phyloP scores from a whole-genome alignment of 805 yeast genomes.

The Candida montana region DNA sequence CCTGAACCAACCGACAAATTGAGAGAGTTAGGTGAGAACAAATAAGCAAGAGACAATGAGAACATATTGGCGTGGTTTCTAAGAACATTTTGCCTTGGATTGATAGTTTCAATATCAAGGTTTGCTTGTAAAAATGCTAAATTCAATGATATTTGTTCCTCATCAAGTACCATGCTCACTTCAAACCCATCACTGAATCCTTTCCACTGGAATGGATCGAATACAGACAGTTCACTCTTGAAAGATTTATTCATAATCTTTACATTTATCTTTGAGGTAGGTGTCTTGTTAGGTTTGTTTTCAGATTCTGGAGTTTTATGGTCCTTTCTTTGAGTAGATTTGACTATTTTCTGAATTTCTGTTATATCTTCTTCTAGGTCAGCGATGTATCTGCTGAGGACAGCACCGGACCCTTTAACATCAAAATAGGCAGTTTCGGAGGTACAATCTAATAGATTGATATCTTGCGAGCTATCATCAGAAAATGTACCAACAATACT shows the following conservation, averaged over 20 bases:
- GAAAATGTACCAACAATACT: background rate
- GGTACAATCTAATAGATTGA: background rate
- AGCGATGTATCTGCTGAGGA: background rate
- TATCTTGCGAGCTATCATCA: background rate
- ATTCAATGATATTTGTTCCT: background rate
- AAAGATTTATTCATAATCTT: slow-evolving; percentile 1
- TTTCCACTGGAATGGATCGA: slow-evolving; percentile 1
- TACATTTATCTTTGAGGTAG: background rate
- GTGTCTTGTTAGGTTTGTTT: too few species aligned
- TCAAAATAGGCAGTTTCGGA: background rate
- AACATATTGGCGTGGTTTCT: background rate
- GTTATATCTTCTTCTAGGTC: slow-evolving; percentile 1
- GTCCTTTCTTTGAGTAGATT: too few species aligned
- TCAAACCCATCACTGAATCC: slow-evolving; percentile 5
- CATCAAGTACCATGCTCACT: background rate
- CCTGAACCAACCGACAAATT: too few species aligned
- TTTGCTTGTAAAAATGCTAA: background rate
- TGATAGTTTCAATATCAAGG: background rate
- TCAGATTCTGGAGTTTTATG: too few species aligned
- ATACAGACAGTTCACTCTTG: background rate
- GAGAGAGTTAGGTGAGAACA: background rate
- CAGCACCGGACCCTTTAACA: background rate
- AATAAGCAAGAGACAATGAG: background rate
- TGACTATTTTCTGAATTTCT: background rate
- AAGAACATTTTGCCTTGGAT: background rate